Evolutionary conservation across 495 filamentous ascomycete species (phyloP).

Genomic region (Penicillium argentinense): DNA sequence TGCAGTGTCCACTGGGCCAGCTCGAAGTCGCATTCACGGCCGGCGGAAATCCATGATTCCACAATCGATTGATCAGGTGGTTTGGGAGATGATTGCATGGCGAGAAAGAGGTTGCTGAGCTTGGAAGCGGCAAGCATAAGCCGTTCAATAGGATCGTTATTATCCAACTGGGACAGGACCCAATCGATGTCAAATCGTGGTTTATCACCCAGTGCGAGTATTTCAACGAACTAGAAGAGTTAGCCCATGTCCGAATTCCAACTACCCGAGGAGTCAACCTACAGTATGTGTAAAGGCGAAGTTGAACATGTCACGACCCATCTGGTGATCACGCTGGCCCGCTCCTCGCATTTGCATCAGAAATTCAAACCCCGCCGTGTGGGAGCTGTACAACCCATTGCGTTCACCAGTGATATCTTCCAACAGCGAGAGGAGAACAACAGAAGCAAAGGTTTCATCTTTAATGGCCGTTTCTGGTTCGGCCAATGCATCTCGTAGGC

Average conservation of each 20-base stretch:
- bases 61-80: conserved; percentile 18
- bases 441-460: conserved; percentile 44
- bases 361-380: conserved; percentile 44
- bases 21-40: conserved; percentile 29
- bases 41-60: conserved; percentile 25
- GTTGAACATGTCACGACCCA: conserved; percentile 42
- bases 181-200: conserved; percentile 35
- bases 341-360: conserved; percentile 39
- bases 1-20: conserved; percentile 37
- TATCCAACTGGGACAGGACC: conserved; percentile 28
- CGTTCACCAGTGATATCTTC: conserved; percentile 44
- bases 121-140: conserved; percentile 37
- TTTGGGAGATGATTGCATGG: conserved; percentile 18
- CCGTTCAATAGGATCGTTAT: conserved; percentile 36
- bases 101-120: conserved; percentile 30
- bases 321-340: conserved; percentile 29
- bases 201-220: conserved; percentile 36
- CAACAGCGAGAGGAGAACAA: conserved; percentile 40
- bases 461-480: conserved; percentile 33
- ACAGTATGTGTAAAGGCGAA: conserved; percentile 46
- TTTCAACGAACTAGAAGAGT: conserved; percentile 45
- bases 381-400: conserved; percentile 41
- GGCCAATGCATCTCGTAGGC: conserved; percentile 29
- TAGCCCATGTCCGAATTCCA: too few relatives aligned
- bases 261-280: too few relatives aligned